Evolutionary conservation across 2,329 filamentous ascomycete species (phyloP).

Genomic region (Venturia carpophila): DNA sequence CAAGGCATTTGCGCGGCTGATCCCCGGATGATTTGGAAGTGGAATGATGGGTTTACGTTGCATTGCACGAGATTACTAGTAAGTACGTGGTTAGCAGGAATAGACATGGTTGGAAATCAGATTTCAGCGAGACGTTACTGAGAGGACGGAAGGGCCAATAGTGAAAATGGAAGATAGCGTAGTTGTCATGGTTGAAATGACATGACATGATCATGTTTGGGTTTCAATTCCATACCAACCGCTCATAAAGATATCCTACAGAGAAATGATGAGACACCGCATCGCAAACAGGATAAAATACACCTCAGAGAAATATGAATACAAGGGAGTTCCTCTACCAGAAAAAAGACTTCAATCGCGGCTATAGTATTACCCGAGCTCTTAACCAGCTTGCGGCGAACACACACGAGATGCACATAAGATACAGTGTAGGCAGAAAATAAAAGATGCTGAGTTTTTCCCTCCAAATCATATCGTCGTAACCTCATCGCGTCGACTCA

Average conservation of each 20-base stretch:
- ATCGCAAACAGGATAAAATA: neutral
- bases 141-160: too few relatives aligned
- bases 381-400: neutral
- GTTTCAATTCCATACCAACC: neutral
- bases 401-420: neutral
- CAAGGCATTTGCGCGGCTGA: too few relatives aligned
- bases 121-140: too few relatives aligned
- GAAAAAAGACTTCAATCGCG: neutral
- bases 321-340: neutral
- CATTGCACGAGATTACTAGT: too few relatives aligned
- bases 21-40: too few relatives aligned
- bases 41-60: too few relatives aligned
- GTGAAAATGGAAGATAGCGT: too few relatives aligned
- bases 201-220: too few relatives aligned
- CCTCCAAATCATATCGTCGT: neutral
- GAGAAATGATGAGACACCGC: neutral
- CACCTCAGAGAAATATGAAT: neutral
- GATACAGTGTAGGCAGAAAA: neutral
- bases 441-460: neutral
- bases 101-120: too few relatives aligned
- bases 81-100: too few relatives aligned
- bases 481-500: neutral
- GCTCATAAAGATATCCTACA: neutral
- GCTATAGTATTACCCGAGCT: neutral
- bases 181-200: too few relatives aligned